phyloP scores from a whole-genome alignment of 1,139 yeast species.

The Yamadazyma blattariae region DNA sequence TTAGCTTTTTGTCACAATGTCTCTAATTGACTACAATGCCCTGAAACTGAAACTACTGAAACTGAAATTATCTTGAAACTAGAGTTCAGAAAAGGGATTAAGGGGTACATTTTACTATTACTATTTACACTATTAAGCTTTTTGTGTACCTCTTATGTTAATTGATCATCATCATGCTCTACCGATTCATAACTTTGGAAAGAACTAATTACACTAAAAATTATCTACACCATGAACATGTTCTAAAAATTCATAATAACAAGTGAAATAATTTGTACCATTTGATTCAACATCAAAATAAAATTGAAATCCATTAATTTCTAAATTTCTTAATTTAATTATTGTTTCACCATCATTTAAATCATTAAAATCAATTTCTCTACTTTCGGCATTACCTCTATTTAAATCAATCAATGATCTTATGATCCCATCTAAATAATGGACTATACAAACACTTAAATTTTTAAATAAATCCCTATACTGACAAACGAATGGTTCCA shows the following conservation, averaged over 20 bases:
- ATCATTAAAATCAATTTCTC: slow-evolving; percentile 26
- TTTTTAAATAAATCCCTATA: slow-evolving; percentile 17
- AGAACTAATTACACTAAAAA: too few relatives aligned
- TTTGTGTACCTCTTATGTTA: too few relatives aligned
- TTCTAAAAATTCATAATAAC: slow-evolving; percentile 20
- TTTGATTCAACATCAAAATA: slow-evolving; percentile 38
- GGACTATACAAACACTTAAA: slow-evolving; percentile 24
- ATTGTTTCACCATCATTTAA: slow-evolving; percentile 30
- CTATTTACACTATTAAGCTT: too few relatives aligned
- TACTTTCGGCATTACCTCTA: slow-evolving; percentile 43
- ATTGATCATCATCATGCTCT: too few relatives aligned
- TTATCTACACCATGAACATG: too few relatives aligned
- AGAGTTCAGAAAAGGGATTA: too few relatives aligned
- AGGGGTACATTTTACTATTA: too few relatives aligned
- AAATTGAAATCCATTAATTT: slow-evolving; percentile 35
- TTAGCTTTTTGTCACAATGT: too few relatives aligned
- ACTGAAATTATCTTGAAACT: too few relatives aligned
- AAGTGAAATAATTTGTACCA: slow-evolving; percentile 39
- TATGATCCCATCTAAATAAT: slow-evolving; percentile 32
- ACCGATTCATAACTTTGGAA: too few relatives aligned
- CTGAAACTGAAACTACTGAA: too few relatives aligned
- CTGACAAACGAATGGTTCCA: slow-evolving; percentile 12
- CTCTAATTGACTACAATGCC: too few relatives aligned
- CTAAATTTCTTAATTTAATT: slow-evolving; percentile 25
- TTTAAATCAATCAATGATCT: slow-evolving; percentile 30